Evolutionary conservation across 2,329 filamentous ascomycete genomes (phyloP), one percentile per base, ranked within the genome.

Genomic region (Epichloe coenophiala): DNA sequence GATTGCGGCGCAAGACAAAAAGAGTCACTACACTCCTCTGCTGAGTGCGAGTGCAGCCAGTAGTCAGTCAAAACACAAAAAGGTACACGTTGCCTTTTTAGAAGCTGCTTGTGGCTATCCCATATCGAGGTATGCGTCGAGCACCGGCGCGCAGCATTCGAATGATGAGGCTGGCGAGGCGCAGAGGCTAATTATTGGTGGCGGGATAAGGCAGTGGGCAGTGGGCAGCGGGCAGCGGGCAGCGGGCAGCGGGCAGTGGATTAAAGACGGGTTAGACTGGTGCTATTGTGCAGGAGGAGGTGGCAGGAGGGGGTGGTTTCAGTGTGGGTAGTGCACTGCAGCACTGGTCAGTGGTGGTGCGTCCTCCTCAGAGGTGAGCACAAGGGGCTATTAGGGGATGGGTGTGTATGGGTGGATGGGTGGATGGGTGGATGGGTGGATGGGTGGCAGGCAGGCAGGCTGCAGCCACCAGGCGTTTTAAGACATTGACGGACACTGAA

Each of bases 51-150:
- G 38, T 33, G 41, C 41, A n/a, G 21, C 41, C 12, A 31, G 19
- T 23, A 9, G 39, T 27, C 21, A 31, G 17, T 37, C 31, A 8
- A 48, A 17, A 5, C 19, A 17, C 3, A 15, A 6, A 8, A 35
- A 8, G 15, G 40, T 35, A 43, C 27, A 47, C 17, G 45, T 39
- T 33, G 41, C 41, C 48, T 42, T 45, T 17, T 47, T 31, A 38
- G 38, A 40, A 43, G 33, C 37, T 42, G 49, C 27, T 37, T 23
- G 17, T 40, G 19, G n/a, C 38, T 36, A 45, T 44, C 33, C 19
- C 45, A 45, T 33, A 31, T 48, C 50, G 50, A 51, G 40, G 45
- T 38, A 39, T 38, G 41, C 41, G 33, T 39, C 48, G 41, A 35
- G 48, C 19, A 33, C 13, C 42, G 35, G 42, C 36, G 40, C 31